Conservation (phyloP, 441 rosid genomes). For the Populus hybrid region DNA sequence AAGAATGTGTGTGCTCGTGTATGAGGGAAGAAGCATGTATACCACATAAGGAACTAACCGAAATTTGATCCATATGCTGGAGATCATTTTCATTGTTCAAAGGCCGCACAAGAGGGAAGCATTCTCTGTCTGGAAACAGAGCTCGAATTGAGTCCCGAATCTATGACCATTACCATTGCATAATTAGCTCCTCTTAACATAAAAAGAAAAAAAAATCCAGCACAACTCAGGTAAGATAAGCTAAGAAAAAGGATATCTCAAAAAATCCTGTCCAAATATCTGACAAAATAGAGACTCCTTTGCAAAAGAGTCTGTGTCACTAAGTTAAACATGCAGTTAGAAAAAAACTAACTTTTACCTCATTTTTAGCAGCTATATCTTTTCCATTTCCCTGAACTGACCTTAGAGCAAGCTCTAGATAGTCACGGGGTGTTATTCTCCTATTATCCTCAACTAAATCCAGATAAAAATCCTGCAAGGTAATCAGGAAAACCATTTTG, state of each 20-base stretch:
- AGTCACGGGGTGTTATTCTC: conserved; percentile 93
- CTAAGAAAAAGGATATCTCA: not conserved
- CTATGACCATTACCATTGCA: conserved; percentile 35
- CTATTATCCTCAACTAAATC: conserved; percentile 80
- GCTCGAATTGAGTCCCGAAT: conserved; percentile 87
- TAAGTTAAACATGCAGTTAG: not conserved
- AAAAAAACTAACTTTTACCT: conserved; percentile 45
- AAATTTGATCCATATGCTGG: too few species aligned
- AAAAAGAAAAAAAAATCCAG: not conserved
- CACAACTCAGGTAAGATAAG: not conserved
- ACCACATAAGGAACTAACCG: too few species aligned
- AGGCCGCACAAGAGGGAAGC: conserved; percentile 88
- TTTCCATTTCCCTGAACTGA: conserved; percentile 80
- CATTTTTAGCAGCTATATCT: conserved; percentile 89
- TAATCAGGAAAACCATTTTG: conserved; percentile 13
- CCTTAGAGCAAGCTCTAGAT: conserved; percentile 86
- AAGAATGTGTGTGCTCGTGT: too few species aligned
- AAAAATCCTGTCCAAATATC: not conserved
- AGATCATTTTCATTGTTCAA: too few species aligned
- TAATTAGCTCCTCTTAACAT: not conserved
- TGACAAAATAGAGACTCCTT: not conserved
- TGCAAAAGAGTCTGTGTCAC: not conserved
- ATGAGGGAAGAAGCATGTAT: too few species aligned
- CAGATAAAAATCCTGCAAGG: conserved; percentile 85
- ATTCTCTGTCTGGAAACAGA: conserved; percentile 84